Evolutionary conservation across 495 filamentous ascomycete species (phyloP).

Genomic region (Penicillium lividum): DNA sequence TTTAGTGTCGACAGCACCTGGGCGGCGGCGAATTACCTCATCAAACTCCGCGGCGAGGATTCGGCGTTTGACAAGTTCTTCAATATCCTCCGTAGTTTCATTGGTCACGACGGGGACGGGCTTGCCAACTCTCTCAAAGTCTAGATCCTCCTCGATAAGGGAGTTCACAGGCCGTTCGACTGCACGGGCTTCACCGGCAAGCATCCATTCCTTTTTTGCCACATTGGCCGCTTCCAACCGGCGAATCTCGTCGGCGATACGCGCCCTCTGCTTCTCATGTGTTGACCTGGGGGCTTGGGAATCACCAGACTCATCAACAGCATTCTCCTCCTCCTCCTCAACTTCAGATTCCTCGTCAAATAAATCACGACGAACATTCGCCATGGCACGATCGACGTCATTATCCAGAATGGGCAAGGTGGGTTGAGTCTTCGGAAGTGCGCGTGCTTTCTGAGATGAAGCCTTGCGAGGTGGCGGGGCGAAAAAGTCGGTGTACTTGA

Average conservation of each 20-base stretch:
- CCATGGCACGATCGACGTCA: conserved; percentile 84
- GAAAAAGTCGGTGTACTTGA: conserved; percentile 90
- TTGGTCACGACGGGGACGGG: conserved; percentile 91
- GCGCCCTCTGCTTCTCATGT: conserved; percentile 84
- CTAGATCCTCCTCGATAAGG: conserved; percentile 89
- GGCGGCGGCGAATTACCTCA: conserved; percentile 82
- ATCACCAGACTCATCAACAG: conserved; percentile 38
- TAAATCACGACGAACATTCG: conserved; percentile 83
- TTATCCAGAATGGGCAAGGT: conserved; percentile 46
- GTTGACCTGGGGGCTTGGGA: conserved; percentile 65
- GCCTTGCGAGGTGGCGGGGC: conserved; percentile 75
- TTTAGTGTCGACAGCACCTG: conserved; percentile 44
- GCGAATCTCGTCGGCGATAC: conserved; percentile 85
- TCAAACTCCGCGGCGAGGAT: conserved; percentile 92
- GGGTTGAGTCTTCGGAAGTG: conserved; percentile 54
- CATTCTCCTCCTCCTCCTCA: conserved; percentile 55
- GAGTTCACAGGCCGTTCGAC: conserved; percentile 84
- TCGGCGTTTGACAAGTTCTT: conserved; percentile 90
- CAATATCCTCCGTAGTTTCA: conserved; percentile 90
- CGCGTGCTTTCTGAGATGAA: conserved; percentile 48
- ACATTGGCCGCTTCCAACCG: conserved; percentile 86
- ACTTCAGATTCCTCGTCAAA: conserved; percentile 73
- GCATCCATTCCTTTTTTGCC: conserved; percentile 87
- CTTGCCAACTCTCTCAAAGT: conserved; percentile 95
- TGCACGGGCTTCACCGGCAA: conserved; percentile 86